phyloP scores from a whole-genome alignment of 768 basidiomycete species.

The Lactifluus pinguis region DNA sequence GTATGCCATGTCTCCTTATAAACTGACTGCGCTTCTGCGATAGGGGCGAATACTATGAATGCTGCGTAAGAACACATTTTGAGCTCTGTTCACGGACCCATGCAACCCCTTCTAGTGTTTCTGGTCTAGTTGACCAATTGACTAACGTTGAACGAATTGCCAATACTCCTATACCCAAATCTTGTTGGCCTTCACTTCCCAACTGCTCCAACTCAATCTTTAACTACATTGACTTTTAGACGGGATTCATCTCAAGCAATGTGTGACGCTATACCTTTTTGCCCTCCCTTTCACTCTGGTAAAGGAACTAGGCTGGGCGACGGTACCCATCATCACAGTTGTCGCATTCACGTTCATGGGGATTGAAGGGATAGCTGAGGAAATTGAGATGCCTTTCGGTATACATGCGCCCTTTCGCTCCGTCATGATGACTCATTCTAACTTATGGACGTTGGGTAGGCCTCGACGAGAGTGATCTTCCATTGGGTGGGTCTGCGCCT shows the following conservation, averaged over 20 bases:
- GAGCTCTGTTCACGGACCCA: conserved; percentile 1
- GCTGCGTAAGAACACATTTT: conserved; percentile 37
- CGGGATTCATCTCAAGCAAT: conserved; percentile 90
- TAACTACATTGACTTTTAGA: conserved; percentile 34
- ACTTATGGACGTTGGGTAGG: background rate
- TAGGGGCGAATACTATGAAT: conserved; percentile 73
- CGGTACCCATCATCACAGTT: conserved; percentile 77
- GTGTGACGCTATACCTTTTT: conserved; percentile 87
- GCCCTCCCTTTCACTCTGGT: conserved; percentile 83
- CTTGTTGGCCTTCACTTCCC: conserved; percentile 38
- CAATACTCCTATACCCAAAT: conserved; percentile 74
- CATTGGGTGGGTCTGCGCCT: conserved; percentile 45
- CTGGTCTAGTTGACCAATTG: conserved; percentile 78
- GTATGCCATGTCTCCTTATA: background rate
- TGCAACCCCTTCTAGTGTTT: conserved; percentile 38
- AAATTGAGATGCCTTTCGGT: conserved; percentile 96
- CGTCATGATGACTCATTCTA: background rate
- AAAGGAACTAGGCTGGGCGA: conserved; percentile 72
- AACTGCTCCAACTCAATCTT: background rate
- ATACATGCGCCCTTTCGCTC: conserved; percentile 17
- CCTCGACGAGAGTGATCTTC: conserved; percentile 55
- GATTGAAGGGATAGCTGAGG: conserved; percentile 91
- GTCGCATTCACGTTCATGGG: conserved; percentile 91
- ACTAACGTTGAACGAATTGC: conserved; percentile 86
- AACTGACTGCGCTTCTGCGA: background rate